A percentile compares a stretch with the other conserved stretches of the same genome.
phyloP scores from a whole-genome alignment of 495 filamentous ascomycete genomes.

The Aspergillus sclerotioniger region DNA sequence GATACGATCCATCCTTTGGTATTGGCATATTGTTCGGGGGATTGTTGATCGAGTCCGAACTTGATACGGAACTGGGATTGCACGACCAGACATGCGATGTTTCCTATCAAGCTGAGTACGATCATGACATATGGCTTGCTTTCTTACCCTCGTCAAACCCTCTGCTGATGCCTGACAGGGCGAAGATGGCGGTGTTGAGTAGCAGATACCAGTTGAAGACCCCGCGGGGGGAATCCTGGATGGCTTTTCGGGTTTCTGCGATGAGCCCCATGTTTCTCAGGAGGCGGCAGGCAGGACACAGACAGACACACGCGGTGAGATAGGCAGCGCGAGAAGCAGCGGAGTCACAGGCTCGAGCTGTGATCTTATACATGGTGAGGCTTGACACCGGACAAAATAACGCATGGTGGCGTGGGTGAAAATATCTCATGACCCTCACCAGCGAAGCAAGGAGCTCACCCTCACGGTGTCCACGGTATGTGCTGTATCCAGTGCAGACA shows the following conservation, averaged over 20 bases:
- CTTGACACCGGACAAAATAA: not conserved
- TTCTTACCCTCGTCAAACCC: conserved; percentile 23
- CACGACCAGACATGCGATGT: conserved; percentile 24
- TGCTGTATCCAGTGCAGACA: too few species aligned
- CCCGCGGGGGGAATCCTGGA: conserved; percentile 16
- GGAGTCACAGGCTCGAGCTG: too few species aligned
- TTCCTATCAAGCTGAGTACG: conserved; percentile 8
- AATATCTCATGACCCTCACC: not conserved
- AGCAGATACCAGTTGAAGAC: conserved; percentile 23
- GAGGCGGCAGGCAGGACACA: too few species aligned
- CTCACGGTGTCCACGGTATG: not conserved
- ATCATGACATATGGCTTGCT: not conserved
- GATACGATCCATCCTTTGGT: conserved; percentile 59
- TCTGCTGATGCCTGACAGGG: conserved; percentile 21
- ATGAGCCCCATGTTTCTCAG: conserved; percentile 59
- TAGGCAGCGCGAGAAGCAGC: too few species aligned
- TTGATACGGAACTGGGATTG: conserved; percentile 24
- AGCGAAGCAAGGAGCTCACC: not conserved
- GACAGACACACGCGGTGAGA: too few species aligned
- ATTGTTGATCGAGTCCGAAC: conserved; percentile 53
- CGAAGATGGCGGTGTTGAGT: conserved; percentile 22
- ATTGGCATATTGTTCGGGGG: conserved; percentile 43
- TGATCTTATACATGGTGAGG: too few species aligned
- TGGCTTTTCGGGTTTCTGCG: conserved; percentile 51
- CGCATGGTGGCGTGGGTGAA: not conserved